Percentiles rank a stretch among this genome's conserved stretches.
Evolutionary conservation across 2,329 filamentous ascomycete species (phyloP).

Genomic region (Chaetomium sp.): DNA sequence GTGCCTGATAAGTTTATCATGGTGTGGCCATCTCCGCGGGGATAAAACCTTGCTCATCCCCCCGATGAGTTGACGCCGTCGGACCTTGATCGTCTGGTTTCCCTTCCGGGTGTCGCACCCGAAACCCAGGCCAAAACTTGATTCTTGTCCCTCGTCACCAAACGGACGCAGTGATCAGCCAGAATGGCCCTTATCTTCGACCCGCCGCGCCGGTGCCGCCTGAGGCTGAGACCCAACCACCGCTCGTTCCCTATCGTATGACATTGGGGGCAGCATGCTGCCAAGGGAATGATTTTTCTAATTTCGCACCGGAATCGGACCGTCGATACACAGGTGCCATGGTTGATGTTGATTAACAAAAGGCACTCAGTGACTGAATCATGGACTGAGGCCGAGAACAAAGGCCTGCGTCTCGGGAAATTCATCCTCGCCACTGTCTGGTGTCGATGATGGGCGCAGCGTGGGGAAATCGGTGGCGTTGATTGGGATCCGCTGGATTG

Average conservation of each 20-base stretch:
- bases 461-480: not conserved
- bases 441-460: not conserved
- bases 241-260: not conserved
- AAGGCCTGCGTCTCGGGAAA: too few species aligned
- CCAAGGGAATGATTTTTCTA: not conserved
- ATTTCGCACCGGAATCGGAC: not conserved
- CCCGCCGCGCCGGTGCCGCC: not conserved
- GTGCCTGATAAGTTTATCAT: slow-evolving; percentile 14
- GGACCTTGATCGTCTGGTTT: not conserved
- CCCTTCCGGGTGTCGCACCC: not conserved
- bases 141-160: not conserved
- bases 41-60: slow-evolving; percentile 12
- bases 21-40: slow-evolving; percentile 19
- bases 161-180: not conserved
- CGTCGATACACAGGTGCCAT: not conserved
- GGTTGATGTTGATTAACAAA: not conserved
- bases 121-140: not conserved
- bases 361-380: not conserved
- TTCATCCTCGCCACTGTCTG: not conserved
- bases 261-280: not conserved
- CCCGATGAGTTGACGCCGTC: not conserved
- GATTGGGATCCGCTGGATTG: not conserved
- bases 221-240: slow-evolving; percentile 1
- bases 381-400: not conserved
- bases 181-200: not conserved